Conservation (phyloP, 2,329 filamentous ascomycete species). For the Diaporthe sp. region DNA sequence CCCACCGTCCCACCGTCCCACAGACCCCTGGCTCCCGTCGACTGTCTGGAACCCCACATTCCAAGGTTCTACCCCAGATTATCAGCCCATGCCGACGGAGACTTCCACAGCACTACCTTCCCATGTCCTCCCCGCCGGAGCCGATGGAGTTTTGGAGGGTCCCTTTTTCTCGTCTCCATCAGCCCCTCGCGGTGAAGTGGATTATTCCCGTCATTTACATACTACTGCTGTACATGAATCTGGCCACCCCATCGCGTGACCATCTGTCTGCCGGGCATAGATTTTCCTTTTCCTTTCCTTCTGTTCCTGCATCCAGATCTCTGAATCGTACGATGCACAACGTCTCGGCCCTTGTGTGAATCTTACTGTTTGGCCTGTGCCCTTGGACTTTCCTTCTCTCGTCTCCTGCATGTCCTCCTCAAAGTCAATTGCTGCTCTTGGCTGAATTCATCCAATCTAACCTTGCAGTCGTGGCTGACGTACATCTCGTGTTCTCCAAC, state of each 20-base stretch:
- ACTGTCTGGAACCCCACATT: slow-evolving; percentile 32
- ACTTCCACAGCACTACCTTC: slow-evolving; percentile 24
- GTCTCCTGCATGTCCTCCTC: slow-evolving; percentile 8
- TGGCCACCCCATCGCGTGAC: slow-evolving; percentile 27
- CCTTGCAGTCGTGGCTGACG: slow-evolving; percentile 37
- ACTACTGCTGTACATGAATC: slow-evolving; percentile 17
- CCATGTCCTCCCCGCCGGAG: neutral
- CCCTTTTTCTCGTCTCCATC: neutral
- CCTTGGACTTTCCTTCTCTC: neutral
- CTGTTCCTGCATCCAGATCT: slow-evolving; percentile 28
- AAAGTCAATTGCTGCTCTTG: slow-evolving; percentile 16
- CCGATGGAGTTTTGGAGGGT: slow-evolving; percentile 25
- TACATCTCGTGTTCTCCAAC: slow-evolving; percentile 36
- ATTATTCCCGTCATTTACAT: slow-evolving; percentile 18
- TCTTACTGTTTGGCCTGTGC: neutral
- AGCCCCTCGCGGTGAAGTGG: neutral
- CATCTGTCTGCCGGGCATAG: neutral
- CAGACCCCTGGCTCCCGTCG: slow-evolving; percentile 15
- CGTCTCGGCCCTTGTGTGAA: slow-evolving; percentile 1
- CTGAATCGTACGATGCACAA: slow-evolving; percentile 23
- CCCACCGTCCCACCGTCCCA: neutral
- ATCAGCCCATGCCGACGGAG: slow-evolving; percentile 33
- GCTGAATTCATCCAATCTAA: neutral
- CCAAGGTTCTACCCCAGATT: slow-evolving; percentile 36
- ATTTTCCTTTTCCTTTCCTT: slow-evolving; percentile 12